phyloP scores from a whole-genome alignment of 352 stramenopile species.

The Phytophthora quininea region DNA sequence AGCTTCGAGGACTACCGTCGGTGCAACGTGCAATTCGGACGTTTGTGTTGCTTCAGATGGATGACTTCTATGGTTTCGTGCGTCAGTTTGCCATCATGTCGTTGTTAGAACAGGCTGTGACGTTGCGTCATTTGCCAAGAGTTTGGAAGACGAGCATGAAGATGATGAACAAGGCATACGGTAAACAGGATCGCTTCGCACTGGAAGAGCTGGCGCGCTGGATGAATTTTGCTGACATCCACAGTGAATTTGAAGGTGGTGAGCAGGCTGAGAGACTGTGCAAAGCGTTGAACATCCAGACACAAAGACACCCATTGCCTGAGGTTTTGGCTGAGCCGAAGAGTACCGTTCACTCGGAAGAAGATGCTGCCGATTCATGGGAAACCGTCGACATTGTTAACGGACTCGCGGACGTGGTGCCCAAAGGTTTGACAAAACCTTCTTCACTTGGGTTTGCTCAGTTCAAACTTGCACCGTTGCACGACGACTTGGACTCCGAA shows the following conservation, averaged over 20 bases:
- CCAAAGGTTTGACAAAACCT: constrained; percentile 7
- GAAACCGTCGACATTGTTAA: constrained; percentile 21
- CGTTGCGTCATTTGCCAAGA: constrained; percentile 45
- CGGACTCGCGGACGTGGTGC: constrained; percentile 5
- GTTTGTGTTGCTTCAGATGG: constrained; percentile 63
- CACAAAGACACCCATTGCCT: constrained; percentile 21
- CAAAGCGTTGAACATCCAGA: constrained; percentile 51
- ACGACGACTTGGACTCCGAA: constrained; percentile 27
- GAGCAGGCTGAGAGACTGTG: constrained; percentile 42
- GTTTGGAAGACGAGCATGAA: constrained; percentile 43
- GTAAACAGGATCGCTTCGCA: constrained; percentile 62
- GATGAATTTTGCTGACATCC: constrained; percentile 23
- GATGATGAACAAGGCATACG: constrained; percentile 68
- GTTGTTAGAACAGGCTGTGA: constrained; percentile 47
- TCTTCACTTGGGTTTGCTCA: constrained; percentile 29
- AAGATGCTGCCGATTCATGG: constrained; percentile 29
- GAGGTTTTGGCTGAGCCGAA: neutral
- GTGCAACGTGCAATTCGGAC: constrained; percentile 46
- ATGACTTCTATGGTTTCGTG: constrained; percentile 48
- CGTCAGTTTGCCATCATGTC: constrained; percentile 31
- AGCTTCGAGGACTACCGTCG: constrained; percentile 10
- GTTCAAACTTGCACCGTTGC: constrained; percentile 44
- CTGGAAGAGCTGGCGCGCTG: constrained; percentile 46
- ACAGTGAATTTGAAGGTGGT: constrained; percentile 19
- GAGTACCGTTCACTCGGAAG: neutral